These are phyloP conservation scores for Dichotomocladium elegans DNA, from an alignment of 371 early-diverging fungal genomes.

Conservation along the genomic window DNA sequence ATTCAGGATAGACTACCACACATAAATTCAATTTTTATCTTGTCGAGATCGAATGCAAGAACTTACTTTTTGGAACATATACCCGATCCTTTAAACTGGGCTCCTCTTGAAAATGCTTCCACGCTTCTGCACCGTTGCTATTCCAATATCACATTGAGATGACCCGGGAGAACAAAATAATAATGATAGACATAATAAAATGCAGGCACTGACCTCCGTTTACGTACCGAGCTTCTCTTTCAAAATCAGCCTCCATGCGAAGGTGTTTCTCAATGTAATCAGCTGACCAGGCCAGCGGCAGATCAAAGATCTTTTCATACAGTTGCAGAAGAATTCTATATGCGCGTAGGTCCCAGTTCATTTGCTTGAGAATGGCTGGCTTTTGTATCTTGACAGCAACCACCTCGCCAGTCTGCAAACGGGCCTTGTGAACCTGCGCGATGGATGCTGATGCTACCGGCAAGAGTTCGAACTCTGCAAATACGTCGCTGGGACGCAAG, in stretches of 20 bases:
- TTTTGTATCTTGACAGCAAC: slow-evolving; percentile 96
- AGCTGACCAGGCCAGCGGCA: slow-evolving; percentile 82
- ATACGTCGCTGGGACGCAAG: slow-evolving; percentile 57
- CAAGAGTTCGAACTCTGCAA: slow-evolving; percentile 62
- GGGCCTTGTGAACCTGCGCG: slow-evolving; percentile 90
- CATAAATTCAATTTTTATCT: background rate
- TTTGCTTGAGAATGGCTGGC: slow-evolving; percentile 79
- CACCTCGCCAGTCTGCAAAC: slow-evolving; percentile 61
- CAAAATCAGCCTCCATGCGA: slow-evolving; percentile 79
- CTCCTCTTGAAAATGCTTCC: slow-evolving; percentile 54
- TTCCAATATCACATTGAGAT: background rate
- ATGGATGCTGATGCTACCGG: slow-evolving; percentile 91
- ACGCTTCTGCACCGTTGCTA: slow-evolving; percentile 69
- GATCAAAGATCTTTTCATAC: slow-evolving; percentile 76
- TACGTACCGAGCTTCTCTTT: slow-evolving; percentile 63
- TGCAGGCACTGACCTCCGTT: background rate
- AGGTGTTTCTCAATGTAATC: slow-evolving; percentile 74
- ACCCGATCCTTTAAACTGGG: slow-evolving; percentile 45
- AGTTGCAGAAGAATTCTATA: slow-evolving; percentile 54
- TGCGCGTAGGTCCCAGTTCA: slow-evolving; percentile 80
- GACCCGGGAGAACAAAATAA: too few species aligned
- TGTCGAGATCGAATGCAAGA: background rate
- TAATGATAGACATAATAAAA: too few species aligned
- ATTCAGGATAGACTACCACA: slow-evolving; percentile 65
- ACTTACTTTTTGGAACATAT: slow-evolving; percentile 65